A percentile compares a stretch with the other conserved stretches of the same genome.
These are phyloP conservation scores for Saturnispora zaruensis DNA, from an alignment of 805 yeast genomes.

Conservation along the genomic window DNA sequence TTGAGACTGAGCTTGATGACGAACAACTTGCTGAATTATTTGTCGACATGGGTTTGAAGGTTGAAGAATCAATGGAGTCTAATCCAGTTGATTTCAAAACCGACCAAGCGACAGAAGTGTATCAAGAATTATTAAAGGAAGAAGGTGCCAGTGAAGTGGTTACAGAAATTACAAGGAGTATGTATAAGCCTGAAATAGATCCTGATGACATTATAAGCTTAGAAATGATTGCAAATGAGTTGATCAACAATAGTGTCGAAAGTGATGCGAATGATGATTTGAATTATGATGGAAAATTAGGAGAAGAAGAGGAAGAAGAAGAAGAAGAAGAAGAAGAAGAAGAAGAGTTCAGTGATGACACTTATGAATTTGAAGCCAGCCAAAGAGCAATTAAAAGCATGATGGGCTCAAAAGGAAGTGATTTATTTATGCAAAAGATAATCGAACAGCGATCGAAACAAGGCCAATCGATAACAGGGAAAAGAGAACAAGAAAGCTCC, in stretches of 20 bases:
- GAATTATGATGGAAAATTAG: constrained; percentile 13
- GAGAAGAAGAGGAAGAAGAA: no score
- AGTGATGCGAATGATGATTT: constrained; percentile 21
- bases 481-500: neutral
- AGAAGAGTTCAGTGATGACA: constrained; percentile 9
- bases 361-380: constrained; percentile 13
- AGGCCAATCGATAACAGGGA: neutral
- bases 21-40: constrained; percentile 28
- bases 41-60: constrained; percentile 29
- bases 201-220: constrained; percentile 42
- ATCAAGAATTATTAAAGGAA: constrained; percentile 4
- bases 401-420: constrained; percentile 28
- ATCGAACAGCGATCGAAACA: constrained; percentile 22
- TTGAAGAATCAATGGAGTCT: neutral
- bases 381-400: constrained; percentile 7
- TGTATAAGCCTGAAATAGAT: constrained; percentile 28
- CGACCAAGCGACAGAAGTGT: neutral
- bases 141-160: neutral
- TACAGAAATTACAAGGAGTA: neutral
- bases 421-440: constrained; percentile 36
- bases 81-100: neutral
- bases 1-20: constrained; percentile 18
- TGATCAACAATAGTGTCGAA: constrained; percentile 22
- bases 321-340: no score
- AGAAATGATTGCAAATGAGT: constrained; percentile 45